Conservation (phyloP, 2,329 filamentous ascomycete genomes). For the Shiraia bambusicola region DNA sequence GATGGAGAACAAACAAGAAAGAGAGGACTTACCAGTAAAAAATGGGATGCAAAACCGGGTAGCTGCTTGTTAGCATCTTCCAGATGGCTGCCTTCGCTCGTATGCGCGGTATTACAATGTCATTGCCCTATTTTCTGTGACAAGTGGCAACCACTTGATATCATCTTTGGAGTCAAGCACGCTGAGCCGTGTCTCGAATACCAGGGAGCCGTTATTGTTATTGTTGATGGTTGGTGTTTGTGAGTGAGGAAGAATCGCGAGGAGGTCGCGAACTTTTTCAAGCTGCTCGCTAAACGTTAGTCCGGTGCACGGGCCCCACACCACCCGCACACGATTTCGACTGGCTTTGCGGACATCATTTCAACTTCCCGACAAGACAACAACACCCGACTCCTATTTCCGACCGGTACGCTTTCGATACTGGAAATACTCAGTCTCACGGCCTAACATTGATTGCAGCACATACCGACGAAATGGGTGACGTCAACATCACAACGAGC, state of each 20-base stretch:
- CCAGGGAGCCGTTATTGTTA: background rate
- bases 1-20: slow-evolving; percentile 6
- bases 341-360: slow-evolving; percentile 14
- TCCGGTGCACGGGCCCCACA: background rate
- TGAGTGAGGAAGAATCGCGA: slow-evolving; percentile 9
- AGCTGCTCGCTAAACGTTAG: slow-evolving; percentile 8
- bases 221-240: slow-evolving; percentile 2
- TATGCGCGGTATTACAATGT: too few relatives aligned
- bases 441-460: slow-evolving; percentile 34
- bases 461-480: slow-evolving; percentile 49
- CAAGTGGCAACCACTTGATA: too few relatives aligned
- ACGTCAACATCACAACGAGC: slow-evolving; percentile 52
- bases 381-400: slow-evolving; percentile 40
- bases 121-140: too few relatives aligned
- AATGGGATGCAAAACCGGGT: slow-evolving; percentile 3
- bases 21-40: slow-evolving; percentile 26
- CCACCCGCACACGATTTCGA: slow-evolving; percentile 10
- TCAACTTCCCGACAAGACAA: slow-evolving; percentile 31
- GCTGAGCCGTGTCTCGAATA: too few relatives aligned
- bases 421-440: slow-evolving; percentile 18
- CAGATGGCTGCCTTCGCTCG: too few relatives aligned
- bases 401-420: slow-evolving; percentile 43
- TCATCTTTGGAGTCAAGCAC: too few relatives aligned
- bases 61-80: slow-evolving; percentile 1
- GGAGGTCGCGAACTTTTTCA: slow-evolving; percentile 18